Percentiles rank a stretch among this genome's conserved stretches.
These are phyloP conservation scores for Triticum dicoccoides DNA, from an alignment of 176 grass and related monocot genomes.

Conservation along the genomic window DNA sequence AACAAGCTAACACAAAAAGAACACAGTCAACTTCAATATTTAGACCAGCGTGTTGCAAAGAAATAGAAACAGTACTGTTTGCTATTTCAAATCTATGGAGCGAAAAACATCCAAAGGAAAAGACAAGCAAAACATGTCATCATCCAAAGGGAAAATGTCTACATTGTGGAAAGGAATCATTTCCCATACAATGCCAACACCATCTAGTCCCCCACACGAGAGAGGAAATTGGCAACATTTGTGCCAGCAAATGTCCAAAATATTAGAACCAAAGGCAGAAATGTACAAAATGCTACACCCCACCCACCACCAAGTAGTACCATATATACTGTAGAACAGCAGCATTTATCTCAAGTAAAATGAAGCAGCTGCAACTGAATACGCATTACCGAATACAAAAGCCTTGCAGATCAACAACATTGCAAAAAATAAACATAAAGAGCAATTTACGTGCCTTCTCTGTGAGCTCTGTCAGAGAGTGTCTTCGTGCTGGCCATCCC, in stretches of 20 bases:
- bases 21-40: background rate
- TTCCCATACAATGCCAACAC: background rate
- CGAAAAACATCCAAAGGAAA: constrained; percentile 13
- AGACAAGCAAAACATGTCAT: constrained; percentile 20
- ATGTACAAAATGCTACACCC: background rate
- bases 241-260: constrained; percentile 20
- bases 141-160: background rate
- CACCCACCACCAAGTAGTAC: background rate
- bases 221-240: background rate
- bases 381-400: too few relatives aligned
- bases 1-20: background rate
- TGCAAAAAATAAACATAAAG: background rate
- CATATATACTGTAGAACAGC: constrained; percentile 8
- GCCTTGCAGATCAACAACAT: background rate
- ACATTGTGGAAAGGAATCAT: constrained; percentile 28
- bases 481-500: constrained; percentile 51
- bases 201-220: constrained; percentile 13
- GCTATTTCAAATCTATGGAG: background rate
- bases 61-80: background rate
- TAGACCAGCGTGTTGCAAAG: constrained; percentile 6
- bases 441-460: constrained; percentile 49
- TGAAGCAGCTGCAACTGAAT: background rate
- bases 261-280: background rate
- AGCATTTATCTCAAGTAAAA: background rate
- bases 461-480: constrained; percentile 28